Evolutionary conservation across 306 rosid genomes (phyloP).

Genomic region (Medicago lupulina): DNA sequence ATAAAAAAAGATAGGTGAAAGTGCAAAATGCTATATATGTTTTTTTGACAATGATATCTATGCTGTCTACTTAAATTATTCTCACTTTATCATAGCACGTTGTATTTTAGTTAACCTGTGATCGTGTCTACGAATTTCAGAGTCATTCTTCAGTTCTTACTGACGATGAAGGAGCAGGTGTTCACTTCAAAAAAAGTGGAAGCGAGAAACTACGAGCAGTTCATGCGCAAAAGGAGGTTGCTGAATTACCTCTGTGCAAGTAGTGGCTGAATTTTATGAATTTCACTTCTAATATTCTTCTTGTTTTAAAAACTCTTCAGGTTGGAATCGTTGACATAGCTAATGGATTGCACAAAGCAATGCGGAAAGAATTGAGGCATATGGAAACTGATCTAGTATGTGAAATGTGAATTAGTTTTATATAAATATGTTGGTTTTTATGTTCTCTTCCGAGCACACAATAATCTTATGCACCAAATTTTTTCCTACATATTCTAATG

Average conservation of each 20-base stretch:
- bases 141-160: slow-evolving; percentile 91
- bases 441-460: background rate
- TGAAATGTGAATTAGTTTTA: slow-evolving; percentile 42
- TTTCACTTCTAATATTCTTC: slow-evolving; percentile 41
- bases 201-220: slow-evolving; percentile 58
- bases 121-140: slow-evolving; percentile 61
- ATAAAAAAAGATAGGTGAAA: background rate
- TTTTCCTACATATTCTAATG: slow-evolving; percentile 28
- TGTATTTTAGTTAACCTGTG: no score
- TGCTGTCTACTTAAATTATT: slow-evolving; percentile 18
- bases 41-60: background rate
- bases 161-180: slow-evolving; percentile 82
- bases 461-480: background rate
- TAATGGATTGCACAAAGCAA: slow-evolving; percentile 61
- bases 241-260: slow-evolving; percentile 31
- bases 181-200: slow-evolving; percentile 55
- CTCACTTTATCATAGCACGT: no score
- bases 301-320: slow-evolving; percentile 53
- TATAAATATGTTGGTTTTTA: slow-evolving; percentile 30
- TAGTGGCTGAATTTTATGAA: slow-evolving; percentile 24
- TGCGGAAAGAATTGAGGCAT: slow-evolving; percentile 70
- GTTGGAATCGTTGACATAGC: slow-evolving; percentile 55
- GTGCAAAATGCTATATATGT: background rate
- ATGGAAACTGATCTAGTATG: slow-evolving; percentile 73
- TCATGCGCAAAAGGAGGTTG: slow-evolving; percentile 72